Evolutionary conservation across 495 filamentous ascomycete species (phyloP).

Genomic region (Daldinia childiae): DNA sequence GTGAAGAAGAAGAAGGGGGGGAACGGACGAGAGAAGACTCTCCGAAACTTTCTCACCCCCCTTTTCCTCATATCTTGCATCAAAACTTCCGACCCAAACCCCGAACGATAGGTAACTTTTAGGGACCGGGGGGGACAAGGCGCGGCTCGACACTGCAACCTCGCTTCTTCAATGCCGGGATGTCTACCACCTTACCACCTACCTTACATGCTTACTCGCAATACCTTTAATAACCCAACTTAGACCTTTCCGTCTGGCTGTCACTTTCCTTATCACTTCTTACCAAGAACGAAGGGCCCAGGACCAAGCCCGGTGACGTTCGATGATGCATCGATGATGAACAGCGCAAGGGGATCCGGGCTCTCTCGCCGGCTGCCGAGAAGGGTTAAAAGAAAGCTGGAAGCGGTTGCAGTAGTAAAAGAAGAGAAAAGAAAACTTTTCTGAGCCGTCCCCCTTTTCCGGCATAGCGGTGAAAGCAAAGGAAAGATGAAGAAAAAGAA

Average conservation of each 20-base stretch:
- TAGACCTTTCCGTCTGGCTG: slow-evolving; percentile 4
- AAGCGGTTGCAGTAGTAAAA: slow-evolving; percentile 12
- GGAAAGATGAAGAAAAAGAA: slow-evolving; percentile 11
- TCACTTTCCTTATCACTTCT: slow-evolving; percentile 16
- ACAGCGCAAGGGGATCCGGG: slow-evolving; percentile 33
- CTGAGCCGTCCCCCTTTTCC: slow-evolving; percentile 8
- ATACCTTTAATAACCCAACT: slow-evolving; percentile 15
- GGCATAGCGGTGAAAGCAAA: slow-evolving; percentile 31
- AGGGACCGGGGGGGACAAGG: slow-evolving; percentile 9
- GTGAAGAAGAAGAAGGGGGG: background rate
- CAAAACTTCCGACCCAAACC: slow-evolving; percentile 19
- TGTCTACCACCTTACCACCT: slow-evolving; percentile 12
- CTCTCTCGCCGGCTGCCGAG: slow-evolving; percentile 14
- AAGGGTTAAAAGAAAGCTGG: slow-evolving; percentile 24
- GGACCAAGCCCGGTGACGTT: slow-evolving; percentile 22
- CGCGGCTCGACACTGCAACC: slow-evolving; percentile 31
- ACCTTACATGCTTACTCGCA: slow-evolving; percentile 1
- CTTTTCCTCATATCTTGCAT: slow-evolving; percentile 20
- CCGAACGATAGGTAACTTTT: slow-evolving; percentile 24
- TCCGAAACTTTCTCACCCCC: slow-evolving; percentile 3
- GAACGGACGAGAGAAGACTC: background rate
- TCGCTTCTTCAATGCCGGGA: slow-evolving; percentile 26
- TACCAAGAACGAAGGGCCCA: background rate
- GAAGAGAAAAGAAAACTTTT: slow-evolving; percentile 12
- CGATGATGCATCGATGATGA: slow-evolving; percentile 34